These are phyloP conservation scores for Penicillium frequentans DNA, from an alignment of 2,329 filamentous ascomycete species.

Conservation along the genomic window DNA sequence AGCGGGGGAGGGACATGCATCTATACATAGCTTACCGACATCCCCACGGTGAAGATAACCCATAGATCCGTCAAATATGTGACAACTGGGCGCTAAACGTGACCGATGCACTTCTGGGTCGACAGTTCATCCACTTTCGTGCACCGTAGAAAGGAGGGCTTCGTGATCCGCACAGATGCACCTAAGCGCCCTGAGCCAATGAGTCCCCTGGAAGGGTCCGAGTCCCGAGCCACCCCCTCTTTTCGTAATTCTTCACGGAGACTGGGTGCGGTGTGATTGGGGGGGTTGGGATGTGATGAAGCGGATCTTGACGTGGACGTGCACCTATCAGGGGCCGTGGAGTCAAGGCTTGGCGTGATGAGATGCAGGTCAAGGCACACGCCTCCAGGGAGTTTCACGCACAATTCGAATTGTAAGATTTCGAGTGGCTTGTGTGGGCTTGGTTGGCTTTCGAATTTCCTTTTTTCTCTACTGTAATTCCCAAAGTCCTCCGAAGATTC, in stretches of 20 bases:
- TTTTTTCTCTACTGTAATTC: not conserved
- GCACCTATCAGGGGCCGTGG: constrained; percentile 17
- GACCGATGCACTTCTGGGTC: constrained; percentile 10
- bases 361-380: constrained; percentile 23
- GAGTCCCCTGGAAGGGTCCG: not conserved
- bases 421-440: not conserved
- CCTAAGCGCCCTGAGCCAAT: constrained; percentile 16
- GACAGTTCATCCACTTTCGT: not conserved
- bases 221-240: constrained; percentile 12
- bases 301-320: constrained; percentile 17
- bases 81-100: constrained; percentile 17
- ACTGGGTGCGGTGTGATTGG: constrained; percentile 20
- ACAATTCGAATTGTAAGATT: constrained; percentile 1
- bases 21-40: constrained; percentile 1
- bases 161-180: constrained; percentile 21
- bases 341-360: constrained; percentile 21
- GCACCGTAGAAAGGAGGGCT: constrained; percentile 9
- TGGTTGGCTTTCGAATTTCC: not conserved
- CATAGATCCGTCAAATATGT: constrained; percentile 6
- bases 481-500: not conserved
- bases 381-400: constrained; percentile 4
- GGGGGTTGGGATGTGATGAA: constrained; percentile 17
- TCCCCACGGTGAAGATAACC: constrained; percentile 2
- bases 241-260: constrained; percentile 16
- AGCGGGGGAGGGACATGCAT: constrained; percentile 8